Evolutionary conservation across 345 rosid genomes (phyloP), one percentile per base, ranked within the genome.

Genomic region (Nephelium lappaceum): DNA sequence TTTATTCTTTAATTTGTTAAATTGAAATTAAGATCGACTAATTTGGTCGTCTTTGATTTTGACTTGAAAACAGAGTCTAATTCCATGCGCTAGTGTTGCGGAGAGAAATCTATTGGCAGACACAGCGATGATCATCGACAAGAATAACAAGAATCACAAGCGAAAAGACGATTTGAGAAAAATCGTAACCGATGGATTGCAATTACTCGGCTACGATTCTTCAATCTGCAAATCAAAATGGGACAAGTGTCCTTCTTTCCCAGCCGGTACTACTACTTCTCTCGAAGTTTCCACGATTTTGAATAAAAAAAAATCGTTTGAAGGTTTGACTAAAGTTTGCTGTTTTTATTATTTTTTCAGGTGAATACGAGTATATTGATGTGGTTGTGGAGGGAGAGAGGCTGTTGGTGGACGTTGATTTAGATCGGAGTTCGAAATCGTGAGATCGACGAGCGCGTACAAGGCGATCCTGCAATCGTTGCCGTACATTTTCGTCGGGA

Each of bases 371-470:
- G 78, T 96, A 93, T 80, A 91, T 96, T 74, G 99, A 96, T 60
- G 99, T 90, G 91, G 82, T 90, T 3, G 80, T 82, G 39, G 86
- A 86, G 47, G 90, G 85, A 15, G 97, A 93, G 85, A 78, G 98
- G 58, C 66, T 96, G 72, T 6, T 96, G 82, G 77, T 96, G 58
- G 99, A 96, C 79, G 73, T 93, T 12, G 99, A 96, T 83, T 96
- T 80, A 83, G 97, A 84, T 96, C 99, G 21, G 98, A 96, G 87
- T 96, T 96, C 84, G 99, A 95, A 69, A 91, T 93, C 23, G 99
- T 94, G 19, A 83, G 99, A 72, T 88, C 97, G 36, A 96, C 97
- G 0, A 85, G 88, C 42, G 79, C 90, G 0, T 96, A 91, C 87
- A 96, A 85, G 75, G 86, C 93, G 62, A 76, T 94, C 38, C 93